phyloP scores from a whole-genome alignment of 495 filamentous ascomycete species.

The Aspergillus hancockii region DNA sequence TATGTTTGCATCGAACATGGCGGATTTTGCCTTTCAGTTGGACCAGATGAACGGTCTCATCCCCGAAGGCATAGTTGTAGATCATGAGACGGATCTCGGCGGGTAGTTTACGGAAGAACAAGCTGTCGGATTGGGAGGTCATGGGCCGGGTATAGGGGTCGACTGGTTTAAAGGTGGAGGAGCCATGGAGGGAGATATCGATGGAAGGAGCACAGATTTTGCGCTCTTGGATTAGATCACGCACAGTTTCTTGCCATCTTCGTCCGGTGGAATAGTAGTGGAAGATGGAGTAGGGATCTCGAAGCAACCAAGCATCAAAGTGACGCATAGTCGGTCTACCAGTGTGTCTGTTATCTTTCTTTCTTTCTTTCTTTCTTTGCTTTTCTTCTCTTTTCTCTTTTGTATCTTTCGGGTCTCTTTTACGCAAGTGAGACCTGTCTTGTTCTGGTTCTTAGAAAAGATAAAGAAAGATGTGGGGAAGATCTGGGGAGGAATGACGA shows the following conservation, averaged over 20 bases:
- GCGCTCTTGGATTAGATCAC: slow-evolving; percentile 40
- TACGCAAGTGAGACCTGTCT: too few species aligned
- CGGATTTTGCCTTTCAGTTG: slow-evolving; percentile 43
- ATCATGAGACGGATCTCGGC: slow-evolving; percentile 58
- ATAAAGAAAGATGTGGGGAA: neutral
- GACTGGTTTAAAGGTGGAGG: slow-evolving; percentile 13
- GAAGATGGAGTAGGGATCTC: slow-evolving; percentile 48
- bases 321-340: slow-evolving; percentile 37
- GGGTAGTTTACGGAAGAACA: slow-evolving; percentile 40
- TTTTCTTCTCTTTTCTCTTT: neutral
- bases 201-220: slow-evolving; percentile 38
- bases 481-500: neutral
- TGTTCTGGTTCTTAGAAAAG: neutral
- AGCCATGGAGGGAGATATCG: slow-evolving; percentile 3
- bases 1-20: slow-evolving; percentile 36
- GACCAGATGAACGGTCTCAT: slow-evolving; percentile 43
- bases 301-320: slow-evolving; percentile 48
- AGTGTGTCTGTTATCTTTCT: neutral
- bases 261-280: slow-evolving; percentile 46
- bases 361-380: neutral
- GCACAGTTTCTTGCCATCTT: slow-evolving; percentile 44
- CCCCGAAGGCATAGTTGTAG: slow-evolving; percentile 52
- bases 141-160: slow-evolving; percentile 22
- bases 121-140: slow-evolving; percentile 23
- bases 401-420: neutral